phyloP scores from a whole-genome alignment of 441 rosid genomes.

The Mallotus japonicus region DNA sequence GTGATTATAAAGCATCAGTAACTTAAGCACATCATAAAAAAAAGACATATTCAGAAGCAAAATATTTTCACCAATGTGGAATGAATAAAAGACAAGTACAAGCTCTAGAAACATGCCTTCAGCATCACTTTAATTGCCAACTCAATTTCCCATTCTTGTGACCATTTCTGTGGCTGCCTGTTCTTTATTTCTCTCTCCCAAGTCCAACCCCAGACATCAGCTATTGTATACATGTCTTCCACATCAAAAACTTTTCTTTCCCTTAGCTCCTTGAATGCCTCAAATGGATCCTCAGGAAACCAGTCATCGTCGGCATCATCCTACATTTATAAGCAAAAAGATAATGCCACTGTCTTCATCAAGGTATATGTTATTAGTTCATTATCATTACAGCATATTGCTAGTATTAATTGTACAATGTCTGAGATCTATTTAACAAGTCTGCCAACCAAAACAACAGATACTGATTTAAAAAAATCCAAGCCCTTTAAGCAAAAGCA shows the following conservation, averaged over 20 bases:
- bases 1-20: not conserved
- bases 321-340: conserved; percentile 40
- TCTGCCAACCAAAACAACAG: not conserved
- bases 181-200: conserved; percentile 86
- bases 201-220: conserved; percentile 99
- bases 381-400: not conserved
- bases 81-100: not conserved
- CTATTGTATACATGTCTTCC: conserved; percentile 87
- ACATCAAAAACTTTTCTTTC: conserved; percentile 72
- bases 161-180: conserved; percentile 78
- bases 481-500: not conserved
- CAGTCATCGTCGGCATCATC: conserved; percentile 87
- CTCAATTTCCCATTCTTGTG: conserved; percentile 96
- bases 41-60: not conserved
- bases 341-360: not conserved
- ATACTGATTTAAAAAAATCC: not conserved
- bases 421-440: not conserved
- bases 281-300: conserved; percentile 83
- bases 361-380: not conserved
- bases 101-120: conserved; percentile 51
- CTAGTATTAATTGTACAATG: not conserved
- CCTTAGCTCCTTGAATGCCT: conserved; percentile 88
- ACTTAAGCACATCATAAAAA: not conserved
- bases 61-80: not conserved
- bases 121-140: conserved; percentile 73